Evolutionary conservation across 108 stramenopile genomes (phyloP).

Genomic region (Cyclotella distinguenda): DNA sequence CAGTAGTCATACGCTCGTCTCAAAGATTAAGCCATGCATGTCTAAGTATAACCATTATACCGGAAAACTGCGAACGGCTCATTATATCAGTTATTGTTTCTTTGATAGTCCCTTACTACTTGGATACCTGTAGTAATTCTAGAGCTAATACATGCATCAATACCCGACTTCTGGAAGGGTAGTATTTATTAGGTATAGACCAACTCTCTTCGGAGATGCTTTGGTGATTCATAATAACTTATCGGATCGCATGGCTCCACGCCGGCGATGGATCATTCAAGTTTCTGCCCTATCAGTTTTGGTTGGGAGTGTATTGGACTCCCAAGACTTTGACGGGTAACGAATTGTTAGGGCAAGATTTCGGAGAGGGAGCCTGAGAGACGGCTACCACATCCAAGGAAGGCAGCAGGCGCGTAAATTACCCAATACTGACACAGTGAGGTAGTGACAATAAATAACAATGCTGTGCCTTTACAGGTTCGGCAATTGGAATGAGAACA

Average conservation of each 20-base stretch:
- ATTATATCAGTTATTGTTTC: slow-evolving; percentile 99
- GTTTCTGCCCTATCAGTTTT: slow-evolving; percentile 98
- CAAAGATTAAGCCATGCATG: slow-evolving; percentile 99
- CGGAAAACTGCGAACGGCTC: slow-evolving; percentile 95
- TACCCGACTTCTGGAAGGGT: slow-evolving; percentile 80
- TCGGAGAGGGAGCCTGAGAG: slow-evolving; percentile 99
- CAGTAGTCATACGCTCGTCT: slow-evolving; percentile 99
- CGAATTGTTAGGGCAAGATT: slow-evolving; percentile 96
- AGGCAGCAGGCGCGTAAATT: slow-evolving; percentile 98
- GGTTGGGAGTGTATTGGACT: slow-evolving; percentile 96
- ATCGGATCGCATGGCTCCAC: slow-evolving; percentile 82
- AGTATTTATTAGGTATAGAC: slow-evolving; percentile 97
- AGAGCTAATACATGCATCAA: slow-evolving; percentile 97
- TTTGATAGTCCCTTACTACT: slow-evolving; percentile 98
- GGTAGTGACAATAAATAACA: slow-evolving; percentile 98
- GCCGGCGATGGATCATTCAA: slow-evolving; percentile 91
- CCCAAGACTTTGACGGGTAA: slow-evolving; percentile 97
- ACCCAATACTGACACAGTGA: slow-evolving; percentile 97
- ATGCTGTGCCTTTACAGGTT: slow-evolving; percentile 92
- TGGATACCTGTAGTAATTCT: slow-evolving; percentile 99
- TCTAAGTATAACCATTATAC: slow-evolving; percentile 97
- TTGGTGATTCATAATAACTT: slow-evolving; percentile 96
- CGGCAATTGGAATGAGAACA: slow-evolving; percentile 97
- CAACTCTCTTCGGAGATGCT: slow-evolving; percentile 86
- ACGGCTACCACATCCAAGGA: slow-evolving; percentile 98